Evolutionary conservation across 2,329 filamentous ascomycete genomes (phyloP).

Genomic region (Fusarium fracticaudum): DNA sequence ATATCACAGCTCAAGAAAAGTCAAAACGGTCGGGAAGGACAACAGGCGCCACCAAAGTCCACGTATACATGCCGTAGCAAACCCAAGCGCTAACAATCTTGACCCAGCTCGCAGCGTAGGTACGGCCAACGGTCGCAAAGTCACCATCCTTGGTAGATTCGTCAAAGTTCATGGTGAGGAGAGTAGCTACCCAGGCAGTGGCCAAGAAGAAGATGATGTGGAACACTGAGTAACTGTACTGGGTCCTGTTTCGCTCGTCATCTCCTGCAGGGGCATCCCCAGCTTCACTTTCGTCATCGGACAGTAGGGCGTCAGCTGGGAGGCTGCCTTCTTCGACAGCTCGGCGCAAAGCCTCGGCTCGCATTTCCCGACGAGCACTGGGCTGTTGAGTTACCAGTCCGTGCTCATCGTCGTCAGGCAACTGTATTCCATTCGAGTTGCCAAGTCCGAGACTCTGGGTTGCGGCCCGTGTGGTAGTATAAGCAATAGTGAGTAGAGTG

Average conservation of each 20-base stretch:
- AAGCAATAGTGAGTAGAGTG: constrained; percentile 96
- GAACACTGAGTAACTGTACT: constrained; percentile 97
- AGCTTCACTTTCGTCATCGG: constrained; percentile 73
- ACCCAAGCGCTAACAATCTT: constrained; percentile 99
- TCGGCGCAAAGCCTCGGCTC: constrained; percentile 86
- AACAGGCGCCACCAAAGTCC: constrained; percentile 90
- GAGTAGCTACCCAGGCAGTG: constrained; percentile 93
- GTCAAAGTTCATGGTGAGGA: constrained; percentile 80
- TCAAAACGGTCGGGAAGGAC: constrained; percentile 89
- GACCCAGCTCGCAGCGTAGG: constrained; percentile 98
- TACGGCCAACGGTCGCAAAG: constrained; percentile 92
- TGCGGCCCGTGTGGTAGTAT: constrained; percentile 95
- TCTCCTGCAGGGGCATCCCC: constrained; percentile 75
- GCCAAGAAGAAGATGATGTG: constrained; percentile 98
- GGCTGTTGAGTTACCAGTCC: constrained; percentile 90
- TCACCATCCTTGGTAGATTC: constrained; percentile 70
- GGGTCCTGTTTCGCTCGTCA: constrained; percentile 87
- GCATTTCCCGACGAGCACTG: constrained; percentile 84
- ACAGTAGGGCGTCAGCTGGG: constrained; percentile 88
- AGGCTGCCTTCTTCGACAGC: constrained; percentile 93
- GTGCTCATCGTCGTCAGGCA: constrained; percentile 81
- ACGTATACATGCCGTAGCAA: constrained; percentile 92
- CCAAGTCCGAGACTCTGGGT: constrained; percentile 85
- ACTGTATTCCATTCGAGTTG: constrained; percentile 61
- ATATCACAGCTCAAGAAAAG: constrained; percentile 47